Evolutionary conservation across 352 stramenopile species (phyloP), one percentile per base, ranked within the genome.

Genomic region (Globisporangium cylindrosporum): DNA sequence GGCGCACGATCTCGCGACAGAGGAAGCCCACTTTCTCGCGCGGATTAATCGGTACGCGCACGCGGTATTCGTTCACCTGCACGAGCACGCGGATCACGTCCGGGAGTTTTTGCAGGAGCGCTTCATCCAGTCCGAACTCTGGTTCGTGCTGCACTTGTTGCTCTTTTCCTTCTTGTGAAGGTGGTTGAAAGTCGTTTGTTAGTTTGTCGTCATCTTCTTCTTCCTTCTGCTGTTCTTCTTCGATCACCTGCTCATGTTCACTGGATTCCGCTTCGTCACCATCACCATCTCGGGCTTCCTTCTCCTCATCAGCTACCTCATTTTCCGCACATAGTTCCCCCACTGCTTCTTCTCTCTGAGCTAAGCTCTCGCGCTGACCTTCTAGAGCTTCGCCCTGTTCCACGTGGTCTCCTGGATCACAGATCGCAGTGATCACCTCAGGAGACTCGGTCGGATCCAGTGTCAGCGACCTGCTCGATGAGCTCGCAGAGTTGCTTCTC

Each of bases 11-110:
- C 67, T 90, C 80, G 54, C 66, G 63, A 10, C 80, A 89, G 4
- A 91, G 67, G 24, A 75, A 75, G 6, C 70, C 64, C 24, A 90
- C 71, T 3, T 69, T 77, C 61, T 81, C 79, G 15, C 73, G 76
- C 32, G 80, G 81, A 27, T 82, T 84, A 27, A 90, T 87, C 3
- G 81, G 81, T 32, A 90, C 71, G 14, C 78, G 82, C 15, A 91
- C 9, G 9, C 83, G 81, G 43, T 79, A 73, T 61, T 84, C 81
- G 14, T 73, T 68, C 2, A 91, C 60, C 72, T 91, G 83, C 32
- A 90, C 72, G 20, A 90, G 60, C 24, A 91, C 64, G 1, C 80
- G 81, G 9, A 90, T 71, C 2, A 89, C 46, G 18, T 70, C 43
- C 2, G 83, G 81, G 9, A 89, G 68, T 6, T 61, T 67, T 22